phyloP scores from a whole-genome alignment of 495 filamentous ascomycete genomes.

The Aspergillus sparsus region DNA sequence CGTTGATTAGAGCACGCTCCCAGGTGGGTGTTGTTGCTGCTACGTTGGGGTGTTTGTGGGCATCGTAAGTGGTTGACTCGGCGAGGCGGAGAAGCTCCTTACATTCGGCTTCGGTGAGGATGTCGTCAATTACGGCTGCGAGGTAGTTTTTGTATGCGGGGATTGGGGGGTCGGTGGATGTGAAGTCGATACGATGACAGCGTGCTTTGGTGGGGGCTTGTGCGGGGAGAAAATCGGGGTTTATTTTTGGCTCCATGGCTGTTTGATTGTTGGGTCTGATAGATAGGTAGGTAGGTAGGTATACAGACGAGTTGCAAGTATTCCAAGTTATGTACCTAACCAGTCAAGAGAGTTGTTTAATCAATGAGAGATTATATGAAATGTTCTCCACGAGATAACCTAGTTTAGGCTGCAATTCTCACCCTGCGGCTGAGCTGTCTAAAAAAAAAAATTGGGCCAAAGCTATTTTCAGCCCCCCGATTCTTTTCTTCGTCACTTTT shows the following conservation, averaged over 20 bases:
- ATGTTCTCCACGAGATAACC: no score
- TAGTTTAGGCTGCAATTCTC: no score
- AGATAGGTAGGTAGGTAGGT: no score
- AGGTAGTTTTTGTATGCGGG: constrained; percentile 56
- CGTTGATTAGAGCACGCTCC: constrained; percentile 58
- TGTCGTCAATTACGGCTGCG: constrained; percentile 65
- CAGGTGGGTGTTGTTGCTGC: constrained; percentile 27
- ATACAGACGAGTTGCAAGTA: no score
- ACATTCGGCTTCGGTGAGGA: constrained; percentile 63
- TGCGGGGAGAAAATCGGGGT: constrained; percentile 22
- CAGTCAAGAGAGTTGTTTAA: no score
- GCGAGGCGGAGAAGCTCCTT: constrained; percentile 55
- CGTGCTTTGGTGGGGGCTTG: constrained; percentile 28
- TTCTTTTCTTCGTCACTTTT: no score
- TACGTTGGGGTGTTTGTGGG: constrained; percentile 9
- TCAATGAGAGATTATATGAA: no score
- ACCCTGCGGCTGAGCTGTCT: no score
- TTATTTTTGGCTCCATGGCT: not conserved
- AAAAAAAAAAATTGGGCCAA: no score
- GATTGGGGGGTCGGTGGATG: constrained; percentile 45
- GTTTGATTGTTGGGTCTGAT: no score
- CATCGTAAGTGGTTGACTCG: constrained; percentile 40
- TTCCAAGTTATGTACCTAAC: no score
- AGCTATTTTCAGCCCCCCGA: no score
- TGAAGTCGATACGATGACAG: constrained; percentile 52